phyloP scores from a whole-genome alignment of 768 basidiomycete species.

The Boletus sensibilis region DNA sequence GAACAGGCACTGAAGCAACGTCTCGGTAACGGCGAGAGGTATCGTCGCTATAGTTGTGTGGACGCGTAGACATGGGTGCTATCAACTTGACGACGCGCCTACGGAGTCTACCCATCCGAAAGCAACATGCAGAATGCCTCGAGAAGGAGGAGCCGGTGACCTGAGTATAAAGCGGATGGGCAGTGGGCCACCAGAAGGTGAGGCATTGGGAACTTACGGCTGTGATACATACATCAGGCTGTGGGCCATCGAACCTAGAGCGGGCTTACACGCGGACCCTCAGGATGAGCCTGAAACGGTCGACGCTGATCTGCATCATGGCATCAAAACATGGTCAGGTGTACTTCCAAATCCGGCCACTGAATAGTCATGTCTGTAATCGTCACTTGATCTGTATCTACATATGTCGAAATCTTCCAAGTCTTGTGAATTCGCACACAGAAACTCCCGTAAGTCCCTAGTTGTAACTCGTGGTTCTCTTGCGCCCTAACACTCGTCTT shows the following conservation, averaged over 20 bases:
- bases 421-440: background rate
- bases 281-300: background rate
- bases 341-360: background rate
- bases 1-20: background rate
- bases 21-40: background rate
- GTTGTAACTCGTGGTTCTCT: background rate
- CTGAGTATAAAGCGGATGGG: slow-evolving; percentile 10
- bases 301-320: slow-evolving; percentile 5
- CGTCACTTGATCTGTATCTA: no score
- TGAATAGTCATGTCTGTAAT: background rate
- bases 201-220: background rate
- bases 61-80: slow-evolving; percentile 7
- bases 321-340: background rate
- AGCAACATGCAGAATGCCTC: slow-evolving; percentile 7
- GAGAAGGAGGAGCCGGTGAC: background rate
- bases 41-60: background rate
- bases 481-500: background rate
- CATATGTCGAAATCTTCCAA: background rate
- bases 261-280: background rate
- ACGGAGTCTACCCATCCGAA: slow-evolving; percentile 15
- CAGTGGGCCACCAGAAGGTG: slow-evolving; percentile 4
- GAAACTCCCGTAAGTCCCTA: background rate
- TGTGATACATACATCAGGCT: slow-evolving; percentile 10
- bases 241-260: background rate
- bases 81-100: slow-evolving; percentile 9